Conservation (phyloP, 2,329 filamentous ascomycete species). For the Dothideomycetes sp. region DNA sequence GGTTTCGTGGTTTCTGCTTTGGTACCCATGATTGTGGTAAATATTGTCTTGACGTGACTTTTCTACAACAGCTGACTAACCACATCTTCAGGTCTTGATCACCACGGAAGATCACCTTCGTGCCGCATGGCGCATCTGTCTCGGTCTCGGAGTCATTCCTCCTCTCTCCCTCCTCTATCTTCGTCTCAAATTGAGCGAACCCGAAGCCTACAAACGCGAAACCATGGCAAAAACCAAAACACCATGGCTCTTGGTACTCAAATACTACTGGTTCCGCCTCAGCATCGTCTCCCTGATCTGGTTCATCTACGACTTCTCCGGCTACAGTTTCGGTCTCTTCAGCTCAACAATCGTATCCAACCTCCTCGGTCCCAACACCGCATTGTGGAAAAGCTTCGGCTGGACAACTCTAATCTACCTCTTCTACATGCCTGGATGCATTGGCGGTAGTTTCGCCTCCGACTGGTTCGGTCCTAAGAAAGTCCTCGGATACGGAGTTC, state of each 20-base stretch:
- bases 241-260: constrained; percentile 42
- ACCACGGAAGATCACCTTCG: constrained; percentile 53
- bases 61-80: constrained; percentile 3
- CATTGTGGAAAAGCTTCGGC: constrained; percentile 70
- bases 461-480: constrained; percentile 73
- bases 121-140: constrained; percentile 70
- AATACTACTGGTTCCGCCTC: constrained; percentile 68
- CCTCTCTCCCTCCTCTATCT: constrained; percentile 62
- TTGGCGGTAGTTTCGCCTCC: constrained; percentile 65
- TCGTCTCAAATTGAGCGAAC: constrained; percentile 65
- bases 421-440: constrained; percentile 78
- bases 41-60: constrained; percentile 17
- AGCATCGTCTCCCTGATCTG: constrained; percentile 63
- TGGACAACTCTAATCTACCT: constrained; percentile 85
- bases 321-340: constrained; percentile 81
- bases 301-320: constrained; percentile 74
- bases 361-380: constrained; percentile 48
- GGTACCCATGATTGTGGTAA: constrained; percentile 59
- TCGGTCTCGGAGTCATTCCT: constrained; percentile 72
- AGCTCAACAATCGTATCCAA: constrained; percentile 63
- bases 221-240: constrained; percentile 52
- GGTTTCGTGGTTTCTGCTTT: constrained; percentile 76
- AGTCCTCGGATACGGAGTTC: constrained; percentile 62
- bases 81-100: constrained; percentile 36
- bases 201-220: constrained; percentile 64